Evolutionary conservation across 805 yeast genomes (phyloP).

Genomic region (Cyberlindnera suaveolens): DNA sequence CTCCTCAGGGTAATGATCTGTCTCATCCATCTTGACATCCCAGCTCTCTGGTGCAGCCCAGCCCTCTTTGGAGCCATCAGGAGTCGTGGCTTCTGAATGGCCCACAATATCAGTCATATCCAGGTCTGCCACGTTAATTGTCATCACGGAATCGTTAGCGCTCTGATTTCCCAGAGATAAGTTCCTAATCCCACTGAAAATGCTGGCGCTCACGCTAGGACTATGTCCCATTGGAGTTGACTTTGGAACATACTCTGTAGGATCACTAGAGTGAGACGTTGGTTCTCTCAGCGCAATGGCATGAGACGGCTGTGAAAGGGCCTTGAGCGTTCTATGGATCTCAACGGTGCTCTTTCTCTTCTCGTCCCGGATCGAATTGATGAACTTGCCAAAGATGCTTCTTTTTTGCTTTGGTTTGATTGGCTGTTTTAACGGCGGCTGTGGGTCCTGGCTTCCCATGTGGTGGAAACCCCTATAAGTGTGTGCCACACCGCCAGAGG

Average conservation of each 20-base stretch:
- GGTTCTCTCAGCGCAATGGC: constrained; percentile 1
- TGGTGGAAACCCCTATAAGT: constrained; percentile 28
- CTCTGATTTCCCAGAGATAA: neutral
- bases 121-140: constrained; percentile 31
- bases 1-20: constrained; percentile 16
- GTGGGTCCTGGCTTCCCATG: constrained; percentile 21
- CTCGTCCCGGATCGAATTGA: constrained; percentile 22
- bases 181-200: neutral
- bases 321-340: neutral
- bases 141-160: constrained; percentile 33
- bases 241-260: neutral
- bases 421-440: constrained; percentile 45
- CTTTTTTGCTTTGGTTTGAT: constrained; percentile 34
- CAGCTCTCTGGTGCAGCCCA: constrained; percentile 61
- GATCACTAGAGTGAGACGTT: neutral
- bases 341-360: constrained; percentile 5
- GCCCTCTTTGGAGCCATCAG: constrained; percentile 11
- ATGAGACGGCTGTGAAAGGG: constrained; percentile 8
- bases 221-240: neutral
- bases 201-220: neutral
- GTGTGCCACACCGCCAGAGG: constrained; percentile 12
- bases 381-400: constrained; percentile 24
- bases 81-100: constrained; percentile 1
- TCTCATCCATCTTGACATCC: constrained; percentile 41
- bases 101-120: constrained; percentile 47